Base-by-base conservation (phyloP, 441 rosid species). In the Mallotus japonicus region DNA sequence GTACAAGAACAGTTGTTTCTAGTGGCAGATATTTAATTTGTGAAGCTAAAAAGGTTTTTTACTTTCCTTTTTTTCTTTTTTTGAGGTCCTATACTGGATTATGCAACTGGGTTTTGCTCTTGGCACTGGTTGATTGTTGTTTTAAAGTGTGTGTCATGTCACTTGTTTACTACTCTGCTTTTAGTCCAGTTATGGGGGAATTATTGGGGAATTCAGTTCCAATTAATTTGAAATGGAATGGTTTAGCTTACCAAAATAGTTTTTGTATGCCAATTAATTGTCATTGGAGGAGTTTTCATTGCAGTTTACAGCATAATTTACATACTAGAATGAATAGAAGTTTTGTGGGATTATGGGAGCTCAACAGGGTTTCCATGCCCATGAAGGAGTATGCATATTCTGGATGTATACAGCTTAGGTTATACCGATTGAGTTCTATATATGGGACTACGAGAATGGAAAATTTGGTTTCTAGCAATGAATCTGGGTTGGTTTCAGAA, bases 161-260 rank as follows among this genome's bases (percentile, higher is more conserved):
- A 40, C 69, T 46, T 63, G 44, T 56, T 60, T 42, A 24, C 57
- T 62, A 62, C 50, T 69, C 55, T 24, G 2, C 16, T 6, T 73
- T 58, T 17, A 24, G 70, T 71, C 61, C 56, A 22, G 63, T 72
- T 69, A 84, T 80, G 90, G 81, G 72, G 34, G 90, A 83, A 70
- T 28, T 80, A 2, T 78, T 79, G 80, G 76, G 80, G 65, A 80
- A 67, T 73, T 71, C 82, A 62, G 58, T 76, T 58, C 82, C 84
- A 15, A 58, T 74, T 78, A 42, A 61, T 49, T 67, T 62, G 59
- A 64, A 79, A 55, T 66, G 78, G 49, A 71, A 76, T 78, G 79
- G 80, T 49, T 68, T 85, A 67, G 70, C 74, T 73, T 67, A 69
- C 73, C 69, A 71, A 63, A 65, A 59, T 74, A 67, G 60, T 49